A percentile compares a stretch with the other conserved stretches of the same genome.
These are phyloP conservation scores for Rossbeevera mucosa DNA, from an alignment of 768 basidiomycete species.

Conservation along the genomic window DNA sequence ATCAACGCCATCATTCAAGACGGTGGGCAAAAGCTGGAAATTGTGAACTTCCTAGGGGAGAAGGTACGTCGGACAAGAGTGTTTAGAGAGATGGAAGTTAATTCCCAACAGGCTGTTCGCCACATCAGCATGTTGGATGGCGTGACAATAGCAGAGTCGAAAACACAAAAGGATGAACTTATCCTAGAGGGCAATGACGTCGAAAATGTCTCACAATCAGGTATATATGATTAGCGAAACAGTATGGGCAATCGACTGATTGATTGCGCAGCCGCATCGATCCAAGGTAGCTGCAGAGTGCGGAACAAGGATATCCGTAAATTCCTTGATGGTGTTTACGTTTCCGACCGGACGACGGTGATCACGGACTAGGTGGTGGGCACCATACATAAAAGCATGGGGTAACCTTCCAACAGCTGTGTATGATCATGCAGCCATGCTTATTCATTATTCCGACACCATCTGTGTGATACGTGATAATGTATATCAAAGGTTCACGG, in stretches of 20 bases:
- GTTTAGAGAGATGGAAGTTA: not conserved
- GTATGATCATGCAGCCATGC: slow-evolving; percentile 27
- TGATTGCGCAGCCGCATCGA: slow-evolving; percentile 69
- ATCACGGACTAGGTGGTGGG: slow-evolving; percentile 38
- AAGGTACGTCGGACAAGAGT: slow-evolving; percentile 51
- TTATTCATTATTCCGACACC: slow-evolving; percentile 6
- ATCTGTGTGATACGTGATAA: not conserved
- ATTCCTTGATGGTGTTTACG: slow-evolving; percentile 93
- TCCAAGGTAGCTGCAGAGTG: slow-evolving; percentile 94
- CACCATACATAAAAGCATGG: slow-evolving; percentile 15
- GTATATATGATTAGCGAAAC: slow-evolving; percentile 34
- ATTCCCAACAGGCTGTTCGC: slow-evolving; percentile 66
- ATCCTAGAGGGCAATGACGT: slow-evolving; percentile 94
- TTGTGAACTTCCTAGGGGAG: slow-evolving; percentile 94
- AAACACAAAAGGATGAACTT: slow-evolving; percentile 91
- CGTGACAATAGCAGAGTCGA: slow-evolving; percentile 79
- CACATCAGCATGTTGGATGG: slow-evolving; percentile 90
- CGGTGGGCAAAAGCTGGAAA: slow-evolving; percentile 67
- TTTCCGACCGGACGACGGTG: slow-evolving; percentile 71
- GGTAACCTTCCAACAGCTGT: slow-evolving; percentile 18
- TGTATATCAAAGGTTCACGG: slow-evolving; percentile 36
- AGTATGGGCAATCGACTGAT: slow-evolving; percentile 3
- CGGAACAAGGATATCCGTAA: slow-evolving; percentile 99
- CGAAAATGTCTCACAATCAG: slow-evolving; percentile 96
- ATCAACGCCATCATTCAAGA: slow-evolving; percentile 97